phyloP scores from a whole-genome alignment of 441 rosid genomes.

The Pelargonium cotyledonis region DNA sequence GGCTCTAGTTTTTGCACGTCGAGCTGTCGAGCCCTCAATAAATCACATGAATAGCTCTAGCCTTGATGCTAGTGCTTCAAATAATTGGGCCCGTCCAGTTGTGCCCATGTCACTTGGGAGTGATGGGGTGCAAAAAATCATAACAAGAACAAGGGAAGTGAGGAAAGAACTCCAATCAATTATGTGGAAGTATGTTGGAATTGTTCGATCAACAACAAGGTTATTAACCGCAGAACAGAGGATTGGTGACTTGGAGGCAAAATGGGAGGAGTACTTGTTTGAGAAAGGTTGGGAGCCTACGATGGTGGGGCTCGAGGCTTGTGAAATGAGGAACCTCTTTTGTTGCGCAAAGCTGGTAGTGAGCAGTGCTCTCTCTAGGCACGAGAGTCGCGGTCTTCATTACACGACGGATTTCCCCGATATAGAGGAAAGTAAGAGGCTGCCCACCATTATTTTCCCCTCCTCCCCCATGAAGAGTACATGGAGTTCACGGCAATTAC shows the following conservation, averaged over 20 bases:
- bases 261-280: conserved; percentile 75
- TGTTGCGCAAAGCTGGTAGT: conserved; percentile 90
- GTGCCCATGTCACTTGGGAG: conserved; percentile 46
- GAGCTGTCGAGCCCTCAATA: conserved; percentile 83
- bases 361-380: conserved; percentile 86
- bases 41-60: conserved; percentile 58
- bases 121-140: conserved; percentile 35
- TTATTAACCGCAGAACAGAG: conserved; percentile 51
- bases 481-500: not conserved
- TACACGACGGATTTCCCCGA: conserved; percentile 33
- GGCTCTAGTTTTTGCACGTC: conserved; percentile 87
- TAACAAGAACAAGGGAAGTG: conserved; percentile 45
- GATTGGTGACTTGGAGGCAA: conserved; percentile 54
- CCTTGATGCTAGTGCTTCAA: conserved; percentile 39
- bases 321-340: conserved; percentile 92
- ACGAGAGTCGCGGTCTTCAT: conserved; percentile 94
- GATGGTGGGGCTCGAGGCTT: conserved; percentile 80
- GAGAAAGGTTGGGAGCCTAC: conserved; percentile 83
- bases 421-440: conserved; percentile 45
- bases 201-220: conserved; percentile 77
- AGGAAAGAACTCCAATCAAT: conserved; percentile 74
- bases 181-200: conserved; percentile 90
- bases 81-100: conserved; percentile 64
- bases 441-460: conserved; percentile 67
- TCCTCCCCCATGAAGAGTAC: not conserved